Conservation (phyloP, 768 basidiomycete species). For the Sarcodon sp. region DNA sequence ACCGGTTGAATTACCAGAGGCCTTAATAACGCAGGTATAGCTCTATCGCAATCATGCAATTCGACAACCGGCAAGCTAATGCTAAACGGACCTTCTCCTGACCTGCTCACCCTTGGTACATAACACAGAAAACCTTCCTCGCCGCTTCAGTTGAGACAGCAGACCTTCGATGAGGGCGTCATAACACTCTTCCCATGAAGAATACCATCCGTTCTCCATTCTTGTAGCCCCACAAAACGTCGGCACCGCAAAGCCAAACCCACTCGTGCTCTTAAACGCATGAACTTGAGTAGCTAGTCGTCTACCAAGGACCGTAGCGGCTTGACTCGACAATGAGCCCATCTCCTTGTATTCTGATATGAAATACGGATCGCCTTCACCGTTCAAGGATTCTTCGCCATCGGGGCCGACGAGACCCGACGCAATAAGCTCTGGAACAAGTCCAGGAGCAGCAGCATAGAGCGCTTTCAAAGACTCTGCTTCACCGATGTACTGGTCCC, state of each 20-base stretch:
- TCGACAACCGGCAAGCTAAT: neutral
- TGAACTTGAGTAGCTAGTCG: constrained; percentile 62
- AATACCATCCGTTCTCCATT: constrained; percentile 60
- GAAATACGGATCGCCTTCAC: constrained; percentile 42
- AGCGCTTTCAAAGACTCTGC: constrained; percentile 57
- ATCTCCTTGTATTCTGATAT: constrained; percentile 66
- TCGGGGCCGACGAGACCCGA: constrained; percentile 24
- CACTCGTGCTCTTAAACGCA: constrained; percentile 31
- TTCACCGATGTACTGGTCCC: constrained; percentile 60
- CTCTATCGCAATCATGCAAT: constrained; percentile 24
- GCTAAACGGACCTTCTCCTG: constrained; percentile 25
- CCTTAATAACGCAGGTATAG: constrained; percentile 60
- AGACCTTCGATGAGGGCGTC: constrained; percentile 47
- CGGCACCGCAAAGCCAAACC: constrained; percentile 61
- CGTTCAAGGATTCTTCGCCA: constrained; percentile 13
- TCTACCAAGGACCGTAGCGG: constrained; percentile 40
- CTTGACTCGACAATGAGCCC: constrained; percentile 26
- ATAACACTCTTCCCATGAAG: constrained; percentile 61
- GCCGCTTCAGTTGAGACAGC: constrained; percentile 28
- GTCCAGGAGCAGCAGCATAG: constrained; percentile 46
- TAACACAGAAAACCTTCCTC: constrained; percentile 29
- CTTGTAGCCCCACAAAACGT: constrained; percentile 70
- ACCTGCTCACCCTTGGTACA: constrained; percentile 40
- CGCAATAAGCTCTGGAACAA: constrained; percentile 46
- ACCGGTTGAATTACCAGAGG: constrained; percentile 48